These are phyloP conservation scores for Phytophthora pinifolia DNA, from an alignment of 352 stramenopile species.

Conservation along the genomic window DNA sequence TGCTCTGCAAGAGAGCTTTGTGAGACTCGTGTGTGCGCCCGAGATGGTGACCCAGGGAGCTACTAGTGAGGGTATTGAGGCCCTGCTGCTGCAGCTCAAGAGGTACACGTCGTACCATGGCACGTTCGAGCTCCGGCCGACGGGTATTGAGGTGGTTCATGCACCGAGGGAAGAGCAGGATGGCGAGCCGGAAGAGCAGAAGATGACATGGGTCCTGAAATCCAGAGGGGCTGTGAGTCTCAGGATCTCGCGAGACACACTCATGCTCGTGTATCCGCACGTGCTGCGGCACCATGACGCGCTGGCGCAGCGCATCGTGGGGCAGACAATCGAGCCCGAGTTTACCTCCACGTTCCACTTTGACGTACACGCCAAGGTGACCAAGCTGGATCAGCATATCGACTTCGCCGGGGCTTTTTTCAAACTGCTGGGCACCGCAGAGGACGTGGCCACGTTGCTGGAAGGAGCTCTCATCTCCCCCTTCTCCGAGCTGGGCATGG, in stretches of 20 bases:
- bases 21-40: slow-evolving; percentile 46
- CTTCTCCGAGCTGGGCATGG: slow-evolving; percentile 57
- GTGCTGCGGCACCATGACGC: slow-evolving; percentile 49
- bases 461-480: slow-evolving; percentile 52
- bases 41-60: slow-evolving; percentile 29
- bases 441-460: slow-evolving; percentile 40
- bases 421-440: slow-evolving; percentile 35
- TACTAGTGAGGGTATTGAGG: slow-evolving; percentile 38
- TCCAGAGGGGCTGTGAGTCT: slow-evolving; percentile 39
- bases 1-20: slow-evolving; percentile 57
- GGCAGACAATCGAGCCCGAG: slow-evolving; percentile 56
- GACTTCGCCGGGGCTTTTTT: slow-evolving; percentile 64
- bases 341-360: slow-evolving; percentile 60
- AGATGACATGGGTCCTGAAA: slow-evolving; percentile 37
- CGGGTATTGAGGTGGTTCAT: slow-evolving; percentile 28
- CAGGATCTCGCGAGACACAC: slow-evolving; percentile 61
- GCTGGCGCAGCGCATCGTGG: slow-evolving; percentile 52
- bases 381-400: slow-evolving; percentile 55
- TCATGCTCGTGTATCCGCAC: slow-evolving; percentile 74
- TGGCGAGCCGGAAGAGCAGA: slow-evolving; percentile 11
- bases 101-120: slow-evolving; percentile 72
- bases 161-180: slow-evolving; percentile 16
- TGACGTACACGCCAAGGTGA: slow-evolving; percentile 44
- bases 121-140: slow-evolving; percentile 40
- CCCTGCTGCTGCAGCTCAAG: slow-evolving; percentile 65